Evolutionary conservation across 225 moss, liverwort and hornwort species (phyloP).

Genomic region (Neckera pumila): DNA sequence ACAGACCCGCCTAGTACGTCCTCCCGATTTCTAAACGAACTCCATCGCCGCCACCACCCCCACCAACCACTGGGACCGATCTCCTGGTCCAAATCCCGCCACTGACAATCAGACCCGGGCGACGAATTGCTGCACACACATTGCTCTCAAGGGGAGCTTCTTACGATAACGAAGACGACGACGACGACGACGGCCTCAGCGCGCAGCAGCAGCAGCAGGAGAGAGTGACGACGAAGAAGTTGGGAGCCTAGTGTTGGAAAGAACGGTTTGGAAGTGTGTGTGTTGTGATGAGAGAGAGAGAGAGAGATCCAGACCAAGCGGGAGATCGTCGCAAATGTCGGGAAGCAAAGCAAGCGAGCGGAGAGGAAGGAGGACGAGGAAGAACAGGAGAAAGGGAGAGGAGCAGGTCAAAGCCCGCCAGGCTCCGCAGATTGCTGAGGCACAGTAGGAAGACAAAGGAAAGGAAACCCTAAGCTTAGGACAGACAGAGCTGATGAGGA

Average conservation of each 20-base stretch:
- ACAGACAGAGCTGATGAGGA: background rate
- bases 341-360: background rate
- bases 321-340: background rate
- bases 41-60: background rate
- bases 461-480: background rate
- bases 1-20: background rate
- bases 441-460: background rate
- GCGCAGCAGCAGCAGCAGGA: background rate
- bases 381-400: background rate
- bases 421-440: conserved; percentile 7
- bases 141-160: background rate
- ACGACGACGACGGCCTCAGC: background rate
- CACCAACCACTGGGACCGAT: background rate
- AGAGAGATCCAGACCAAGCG: background rate
- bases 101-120: background rate
- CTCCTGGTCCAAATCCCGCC: background rate
- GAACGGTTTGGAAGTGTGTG: background rate
- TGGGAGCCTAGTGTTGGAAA: background rate
- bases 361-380: background rate
- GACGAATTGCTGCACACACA: background rate
- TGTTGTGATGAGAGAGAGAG: background rate
- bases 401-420: conserved; percentile 6
- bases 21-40: background rate
- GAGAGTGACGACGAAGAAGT: background rate
- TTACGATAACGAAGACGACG: background rate